phyloP scores from a whole-genome alignment of 129 eudicot genomes.

The Glebionis coronaria region DNA sequence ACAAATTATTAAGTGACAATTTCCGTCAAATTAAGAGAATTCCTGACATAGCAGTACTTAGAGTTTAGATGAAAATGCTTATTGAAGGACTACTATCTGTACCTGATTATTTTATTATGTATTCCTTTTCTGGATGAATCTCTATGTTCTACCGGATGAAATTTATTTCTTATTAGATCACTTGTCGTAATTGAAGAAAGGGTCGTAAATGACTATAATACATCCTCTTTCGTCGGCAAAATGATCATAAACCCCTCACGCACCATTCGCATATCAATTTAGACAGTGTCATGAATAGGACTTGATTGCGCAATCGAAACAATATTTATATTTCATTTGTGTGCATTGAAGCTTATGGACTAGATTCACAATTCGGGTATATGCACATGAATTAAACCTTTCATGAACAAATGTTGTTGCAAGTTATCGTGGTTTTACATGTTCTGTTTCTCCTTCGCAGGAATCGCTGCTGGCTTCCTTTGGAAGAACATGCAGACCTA shows the following conservation, averaged over 20 bases:
- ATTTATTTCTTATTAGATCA: background rate
- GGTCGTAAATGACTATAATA: background rate
- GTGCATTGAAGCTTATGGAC: background rate
- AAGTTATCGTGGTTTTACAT: slow-evolving; percentile 19
- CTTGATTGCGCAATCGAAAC: background rate
- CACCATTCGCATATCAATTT: background rate
- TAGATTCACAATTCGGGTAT: background rate
- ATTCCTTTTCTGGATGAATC: too few relatives aligned
- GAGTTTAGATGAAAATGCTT: background rate
- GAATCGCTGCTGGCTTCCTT: slow-evolving; percentile 56
- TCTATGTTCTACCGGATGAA: background rate
- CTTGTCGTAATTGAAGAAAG: background rate
- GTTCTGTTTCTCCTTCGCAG: slow-evolving; percentile 40
- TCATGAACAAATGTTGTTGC: background rate
- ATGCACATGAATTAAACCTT: background rate
- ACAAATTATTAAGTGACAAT: background rate
- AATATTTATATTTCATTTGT: background rate
- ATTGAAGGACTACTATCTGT: background rate
- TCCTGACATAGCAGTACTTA: background rate
- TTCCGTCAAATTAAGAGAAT: background rate
- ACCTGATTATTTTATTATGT: background rate
- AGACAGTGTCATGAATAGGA: background rate
- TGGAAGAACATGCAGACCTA: slow-evolving; percentile 70
- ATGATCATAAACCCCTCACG: background rate
- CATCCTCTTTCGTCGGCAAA: background rate